These are phyloP conservation scores for Linderniella brevidens DNA, from an alignment of 257 asterid species.

Conservation along the genomic window DNA sequence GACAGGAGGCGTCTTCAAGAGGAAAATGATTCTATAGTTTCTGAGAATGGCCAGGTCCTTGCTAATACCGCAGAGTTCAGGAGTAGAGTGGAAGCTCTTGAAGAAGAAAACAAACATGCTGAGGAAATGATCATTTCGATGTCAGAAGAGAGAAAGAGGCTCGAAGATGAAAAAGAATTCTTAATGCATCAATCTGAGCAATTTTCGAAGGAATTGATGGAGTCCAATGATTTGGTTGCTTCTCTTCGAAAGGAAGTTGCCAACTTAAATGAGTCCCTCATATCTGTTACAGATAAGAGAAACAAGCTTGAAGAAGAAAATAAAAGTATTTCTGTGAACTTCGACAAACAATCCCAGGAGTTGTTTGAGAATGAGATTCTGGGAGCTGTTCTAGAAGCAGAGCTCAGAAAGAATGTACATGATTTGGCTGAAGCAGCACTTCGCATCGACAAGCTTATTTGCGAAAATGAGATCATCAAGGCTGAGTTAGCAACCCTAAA, in stretches of 20 bases:
- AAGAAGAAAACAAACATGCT: constrained; percentile 28
- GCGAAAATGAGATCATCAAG: constrained; percentile 38
- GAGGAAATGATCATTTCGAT: constrained; percentile 22
- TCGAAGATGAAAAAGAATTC: constrained; percentile 33
- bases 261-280: constrained; percentile 19
- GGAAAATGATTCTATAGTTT: constrained; percentile 32
- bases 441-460: constrained; percentile 29
- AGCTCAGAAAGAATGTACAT: constrained; percentile 28
- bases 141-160: constrained; percentile 36
- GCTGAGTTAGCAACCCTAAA: constrained; percentile 35
- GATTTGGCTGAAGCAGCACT: constrained; percentile 38
- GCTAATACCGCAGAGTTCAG: constrained; percentile 31
- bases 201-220: constrained; percentile 31
- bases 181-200: constrained; percentile 26
- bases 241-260: constrained; percentile 46
- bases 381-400: constrained; percentile 32
- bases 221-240: constrained; percentile 25
- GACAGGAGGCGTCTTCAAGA: constrained; percentile 32
- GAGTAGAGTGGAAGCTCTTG: constrained; percentile 34
- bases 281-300: constrained; percentile 30
- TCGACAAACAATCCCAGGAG: constrained; percentile 35
- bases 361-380: constrained; percentile 23
- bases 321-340: constrained; percentile 18
- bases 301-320: constrained; percentile 45
- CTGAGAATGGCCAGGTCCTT: constrained; percentile 36